Conservation (phyloP, 2,329 filamentous ascomycete genomes). For the Incumbomyces lentus region DNA sequence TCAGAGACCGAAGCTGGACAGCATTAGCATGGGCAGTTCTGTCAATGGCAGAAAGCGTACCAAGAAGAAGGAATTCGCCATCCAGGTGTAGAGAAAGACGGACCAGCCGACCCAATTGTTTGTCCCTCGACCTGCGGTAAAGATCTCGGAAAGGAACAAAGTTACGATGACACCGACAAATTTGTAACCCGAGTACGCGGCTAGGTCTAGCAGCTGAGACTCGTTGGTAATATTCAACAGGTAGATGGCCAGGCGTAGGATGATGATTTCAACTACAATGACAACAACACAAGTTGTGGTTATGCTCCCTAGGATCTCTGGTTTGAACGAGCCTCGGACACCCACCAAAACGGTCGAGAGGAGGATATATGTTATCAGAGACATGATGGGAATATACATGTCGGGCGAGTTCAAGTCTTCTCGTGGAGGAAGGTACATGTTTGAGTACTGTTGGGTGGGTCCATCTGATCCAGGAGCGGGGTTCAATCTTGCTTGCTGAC, state of each 20-base stretch:
- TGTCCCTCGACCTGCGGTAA: conserved; percentile 69
- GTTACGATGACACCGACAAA: conserved; percentile 95
- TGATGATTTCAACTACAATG: conserved; percentile 77
- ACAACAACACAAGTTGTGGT: conserved; percentile 75
- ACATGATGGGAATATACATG: conserved; percentile 99
- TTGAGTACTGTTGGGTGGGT: conserved; percentile 44
- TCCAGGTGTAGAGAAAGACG: conserved; percentile 82
- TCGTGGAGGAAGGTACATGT: conserved; percentile 70
- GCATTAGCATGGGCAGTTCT: conserved; percentile 4
- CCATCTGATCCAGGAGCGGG: conserved; percentile 37
- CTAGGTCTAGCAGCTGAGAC: conserved; percentile 81
- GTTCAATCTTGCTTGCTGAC: conserved; percentile 59
- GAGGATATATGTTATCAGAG: conserved; percentile 92
- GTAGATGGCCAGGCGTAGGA: conserved; percentile 85
- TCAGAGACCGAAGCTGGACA: conserved; percentile 72
- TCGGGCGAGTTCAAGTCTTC: conserved; percentile 97
- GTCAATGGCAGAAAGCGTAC: conserved; percentile 41
- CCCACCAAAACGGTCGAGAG: conserved; percentile 85
- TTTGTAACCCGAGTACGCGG: conserved; percentile 97
- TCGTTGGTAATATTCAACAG: conserved; percentile 88
- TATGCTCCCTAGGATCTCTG: conserved; percentile 82
- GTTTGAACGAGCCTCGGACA: conserved; percentile 81
- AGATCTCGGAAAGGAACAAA: conserved; percentile 64
- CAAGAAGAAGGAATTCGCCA: conserved; percentile 90
- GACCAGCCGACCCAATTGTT: conserved; percentile 82